Percentiles rank a stretch among this genome's conserved stretches.
Evolutionary conservation across 345 rosid genomes (phyloP).

Genomic region (Mercurialis annua): DNA sequence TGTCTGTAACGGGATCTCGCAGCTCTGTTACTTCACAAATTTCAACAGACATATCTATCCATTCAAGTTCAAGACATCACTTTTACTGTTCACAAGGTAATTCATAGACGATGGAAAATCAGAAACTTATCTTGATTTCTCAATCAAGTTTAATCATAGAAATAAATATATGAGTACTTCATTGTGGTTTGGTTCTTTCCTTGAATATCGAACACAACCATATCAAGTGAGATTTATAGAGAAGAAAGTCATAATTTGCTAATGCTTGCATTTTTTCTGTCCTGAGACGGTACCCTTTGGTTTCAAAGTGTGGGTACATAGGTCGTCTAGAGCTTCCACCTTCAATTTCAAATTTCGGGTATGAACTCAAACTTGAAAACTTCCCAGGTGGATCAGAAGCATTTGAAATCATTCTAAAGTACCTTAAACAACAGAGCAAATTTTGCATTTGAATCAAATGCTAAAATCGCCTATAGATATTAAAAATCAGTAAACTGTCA

Average conservation of each 20-base stretch:
- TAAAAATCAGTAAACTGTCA: no score
- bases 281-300: conserved; percentile 64
- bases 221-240: not conserved
- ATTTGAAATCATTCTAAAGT: conserved; percentile 59
- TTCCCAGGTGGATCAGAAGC: conserved; percentile 79
- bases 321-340: conserved; percentile 59
- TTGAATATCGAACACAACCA: not conserved
- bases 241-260: not conserved
- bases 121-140: not conserved
- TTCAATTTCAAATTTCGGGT: conserved; percentile 45
- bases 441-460: conserved; percentile 83
- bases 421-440: conserved; percentile 57
- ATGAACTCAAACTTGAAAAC: conserved; percentile 59
- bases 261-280: conserved; percentile 13
- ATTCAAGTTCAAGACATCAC: conserved; percentile 58
- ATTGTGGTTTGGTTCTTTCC: not conserved
- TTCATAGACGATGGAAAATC: conserved; percentile 3
- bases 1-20: conserved; percentile 21
- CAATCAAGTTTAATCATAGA: not conserved
- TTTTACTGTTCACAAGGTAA: conserved; percentile 80
- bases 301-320: conserved; percentile 79
- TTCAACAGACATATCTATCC: conserved; percentile 60
- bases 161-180: not conserved
- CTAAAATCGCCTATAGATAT: no score
- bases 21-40: conserved; percentile 62